Evolutionary conservation across 1,284 basidiomycete species (phyloP).

Genomic region (Leucoagaricus sp.): DNA sequence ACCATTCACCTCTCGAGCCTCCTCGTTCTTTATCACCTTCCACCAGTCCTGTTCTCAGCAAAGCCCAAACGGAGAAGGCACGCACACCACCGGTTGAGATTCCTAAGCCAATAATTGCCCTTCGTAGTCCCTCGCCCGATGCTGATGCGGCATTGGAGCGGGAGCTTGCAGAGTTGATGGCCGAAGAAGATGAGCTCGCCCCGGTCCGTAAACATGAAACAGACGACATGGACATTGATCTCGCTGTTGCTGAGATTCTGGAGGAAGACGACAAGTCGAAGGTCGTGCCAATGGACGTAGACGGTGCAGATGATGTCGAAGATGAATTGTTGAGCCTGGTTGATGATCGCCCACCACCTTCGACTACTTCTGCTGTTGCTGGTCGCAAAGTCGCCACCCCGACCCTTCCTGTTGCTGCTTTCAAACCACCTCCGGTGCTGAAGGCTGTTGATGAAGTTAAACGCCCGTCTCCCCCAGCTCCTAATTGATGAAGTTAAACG

Average conservation of each 20-base stretch:
- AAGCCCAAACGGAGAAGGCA: neutral
- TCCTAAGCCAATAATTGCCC: neutral
- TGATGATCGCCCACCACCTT: constrained; percentile 43
- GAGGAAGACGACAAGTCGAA: constrained; percentile 25
- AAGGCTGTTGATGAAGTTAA: neutral
- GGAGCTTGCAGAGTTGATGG: constrained; percentile 42
- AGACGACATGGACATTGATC: constrained; percentile 42
- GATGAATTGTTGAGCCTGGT: constrained; percentile 70
- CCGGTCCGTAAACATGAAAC: constrained; percentile 27
- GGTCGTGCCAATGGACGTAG: constrained; percentile 22
- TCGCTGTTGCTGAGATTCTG: constrained; percentile 40
- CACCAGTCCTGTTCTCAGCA: constrained; percentile 19
- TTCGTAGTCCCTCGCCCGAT: constrained; percentile 12
- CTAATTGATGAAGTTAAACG: neutral
- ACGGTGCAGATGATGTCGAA: constrained; percentile 63
- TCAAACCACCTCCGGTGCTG: constrained; percentile 9
- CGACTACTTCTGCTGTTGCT: neutral
- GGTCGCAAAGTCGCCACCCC: constrained; percentile 8
- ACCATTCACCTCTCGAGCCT: constrained; percentile 20
- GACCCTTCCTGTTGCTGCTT: neutral
- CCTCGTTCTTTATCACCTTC: constrained; percentile 27
- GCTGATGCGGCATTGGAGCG: constrained; percentile 44
- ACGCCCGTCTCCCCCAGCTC: constrained; percentile 14
- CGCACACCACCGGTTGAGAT: neutral
- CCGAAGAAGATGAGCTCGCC: constrained; percentile 22